Percentiles rank a stretch among this genome's conserved stretches.
phyloP scores from a whole-genome alignment of 1,139 yeast genomes.

The Yamadazyma buinensis region DNA sequence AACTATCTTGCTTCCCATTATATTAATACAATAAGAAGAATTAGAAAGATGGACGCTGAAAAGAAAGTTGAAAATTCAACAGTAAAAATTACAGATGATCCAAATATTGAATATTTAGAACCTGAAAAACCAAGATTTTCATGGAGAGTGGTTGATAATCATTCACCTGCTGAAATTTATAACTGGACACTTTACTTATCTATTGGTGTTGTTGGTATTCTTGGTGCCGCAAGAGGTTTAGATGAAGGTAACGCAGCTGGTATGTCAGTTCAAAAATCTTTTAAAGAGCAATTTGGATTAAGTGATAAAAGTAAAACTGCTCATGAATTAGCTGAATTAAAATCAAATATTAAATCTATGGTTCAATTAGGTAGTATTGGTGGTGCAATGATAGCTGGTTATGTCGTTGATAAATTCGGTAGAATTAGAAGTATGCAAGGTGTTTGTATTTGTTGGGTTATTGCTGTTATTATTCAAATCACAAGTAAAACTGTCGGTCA shows the following conservation, averaged over 20 bases:
- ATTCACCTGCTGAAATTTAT: constrained; percentile 48
- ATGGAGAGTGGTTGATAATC: constrained; percentile 29
- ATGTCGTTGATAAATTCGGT: constrained; percentile 51
- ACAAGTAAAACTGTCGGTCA: constrained; percentile 44
- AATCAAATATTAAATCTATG: constrained; percentile 58
- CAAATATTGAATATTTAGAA: constrained; percentile 2
- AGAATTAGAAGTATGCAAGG: constrained; percentile 50
- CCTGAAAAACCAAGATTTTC: constrained; percentile 15
- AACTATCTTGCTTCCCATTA: too few species aligned
- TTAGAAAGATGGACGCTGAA: too few species aligned
- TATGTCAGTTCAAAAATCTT: constrained; percentile 41
- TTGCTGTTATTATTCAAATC: constrained; percentile 47
- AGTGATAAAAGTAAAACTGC: constrained; percentile 33
- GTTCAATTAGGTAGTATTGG: constrained; percentile 60
- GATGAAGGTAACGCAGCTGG: constrained; percentile 56
- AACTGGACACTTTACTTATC: constrained; percentile 45
- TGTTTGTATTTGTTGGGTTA: constrained; percentile 42
- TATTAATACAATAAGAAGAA: too few species aligned
- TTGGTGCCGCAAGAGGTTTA: constrained; percentile 59
- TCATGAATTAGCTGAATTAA: constrained; percentile 40
- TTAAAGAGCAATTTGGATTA: constrained; percentile 44
- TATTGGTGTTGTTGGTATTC: constrained; percentile 51
- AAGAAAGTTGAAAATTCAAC: too few species aligned
- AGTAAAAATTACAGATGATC: too few species aligned
- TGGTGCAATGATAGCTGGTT: constrained; percentile 51